Percentiles rank a stretch among this genome's conserved stretches.
These are phyloP conservation scores for Fraxinus cuspidata DNA, from an alignment of 257 asterid species.

Conservation along the genomic window DNA sequence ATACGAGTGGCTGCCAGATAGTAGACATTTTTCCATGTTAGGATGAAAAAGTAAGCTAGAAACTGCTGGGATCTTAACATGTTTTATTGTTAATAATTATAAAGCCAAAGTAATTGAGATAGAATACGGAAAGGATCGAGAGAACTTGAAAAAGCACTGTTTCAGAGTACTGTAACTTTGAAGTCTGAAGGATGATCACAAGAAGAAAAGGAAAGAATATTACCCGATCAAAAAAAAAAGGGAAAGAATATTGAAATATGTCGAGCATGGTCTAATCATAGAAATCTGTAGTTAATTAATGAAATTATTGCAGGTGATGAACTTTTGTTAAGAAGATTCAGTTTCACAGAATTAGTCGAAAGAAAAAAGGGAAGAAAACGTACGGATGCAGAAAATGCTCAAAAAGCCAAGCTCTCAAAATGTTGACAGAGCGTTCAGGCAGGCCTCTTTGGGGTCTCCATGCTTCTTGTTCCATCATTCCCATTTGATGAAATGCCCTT, in stretches of 20 bases:
- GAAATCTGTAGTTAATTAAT: slow-evolving; percentile 47
- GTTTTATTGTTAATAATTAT: not conserved
- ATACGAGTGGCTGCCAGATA: not conserved
- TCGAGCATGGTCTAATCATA: slow-evolving; percentile 42
- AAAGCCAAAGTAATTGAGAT: slow-evolving; percentile 15
- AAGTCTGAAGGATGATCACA: slow-evolving; percentile 40
- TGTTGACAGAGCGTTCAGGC: slow-evolving; percentile 96
- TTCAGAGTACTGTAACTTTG: slow-evolving; percentile 21
- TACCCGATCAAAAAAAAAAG: slow-evolving; percentile 37
- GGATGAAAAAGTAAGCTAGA: slow-evolving; percentile 11
- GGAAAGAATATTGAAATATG: slow-evolving; percentile 19
- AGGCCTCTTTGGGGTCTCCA: slow-evolving; percentile 97
- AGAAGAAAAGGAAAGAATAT: slow-evolving; percentile 27
- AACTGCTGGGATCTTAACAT: not conserved
- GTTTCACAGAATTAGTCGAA: not conserved
- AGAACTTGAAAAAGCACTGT: slow-evolving; percentile 31
- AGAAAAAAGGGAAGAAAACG: slow-evolving; percentile 27
- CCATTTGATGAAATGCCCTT: slow-evolving; percentile 88
- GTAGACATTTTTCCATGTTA: slow-evolving; percentile 8
- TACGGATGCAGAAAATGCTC: slow-evolving; percentile 99
- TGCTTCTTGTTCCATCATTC: slow-evolving; percentile 96
- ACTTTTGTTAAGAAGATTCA: slow-evolving; percentile 18
- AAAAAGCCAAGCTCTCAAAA: slow-evolving; percentile 95
- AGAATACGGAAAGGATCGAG: slow-evolving; percentile 30
- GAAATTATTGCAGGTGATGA: slow-evolving; percentile 25